Evolutionary conservation across 2,329 filamentous ascomycete genomes (phyloP), one percentile per base, ranked within the genome.

Genomic region (Proliferodiscus dingleyae): DNA sequence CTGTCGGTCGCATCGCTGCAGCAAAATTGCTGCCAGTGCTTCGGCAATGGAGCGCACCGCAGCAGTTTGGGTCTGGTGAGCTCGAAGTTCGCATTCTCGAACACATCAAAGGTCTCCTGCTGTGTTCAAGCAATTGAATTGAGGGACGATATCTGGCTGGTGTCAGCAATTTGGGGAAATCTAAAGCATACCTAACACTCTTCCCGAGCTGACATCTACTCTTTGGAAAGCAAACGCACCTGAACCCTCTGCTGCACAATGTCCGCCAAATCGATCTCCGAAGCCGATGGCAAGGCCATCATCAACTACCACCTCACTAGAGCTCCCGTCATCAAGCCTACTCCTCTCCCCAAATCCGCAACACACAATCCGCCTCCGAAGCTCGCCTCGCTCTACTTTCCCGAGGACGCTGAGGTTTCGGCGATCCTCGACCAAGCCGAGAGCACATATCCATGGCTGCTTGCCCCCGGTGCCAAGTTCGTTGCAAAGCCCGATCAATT

Each of bases 271-370:
- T 87, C 91, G 60, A 97, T 98, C 68, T 75, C 87, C 79, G 93
- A 98, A 80, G 91, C 91, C 79, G 93, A 98, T 77, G 93, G 93
- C 82, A 98, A 98, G 87, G 93, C 93, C 81, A 97, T 98, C 78
- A 81, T 98, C 81, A 97, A 96, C 87, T 98, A 97, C 81, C 93
- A 97, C 80, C 89, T 98, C 73, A 97, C 93, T 63, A 87, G 93
- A 68, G 89, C 93, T 61, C 85, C 89, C 58, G 86, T 95, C 70
- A 95, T 98, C 82, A 97, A 96, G 86, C 87, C 91, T 60, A 91
- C 89, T 66, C 89, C 93, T 72, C 89, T 97, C 47, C 88, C 90
- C 61, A 68, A 79, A 58, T 78, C 87, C 55, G 71, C 86, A 56
- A 93, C 81, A 70, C 93, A 98, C 83, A 97, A 97, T 77, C 75